Base-by-base conservation (phyloP, 495 filamentous ascomycete genomes). In the Penicillium riverlandense region DNA sequence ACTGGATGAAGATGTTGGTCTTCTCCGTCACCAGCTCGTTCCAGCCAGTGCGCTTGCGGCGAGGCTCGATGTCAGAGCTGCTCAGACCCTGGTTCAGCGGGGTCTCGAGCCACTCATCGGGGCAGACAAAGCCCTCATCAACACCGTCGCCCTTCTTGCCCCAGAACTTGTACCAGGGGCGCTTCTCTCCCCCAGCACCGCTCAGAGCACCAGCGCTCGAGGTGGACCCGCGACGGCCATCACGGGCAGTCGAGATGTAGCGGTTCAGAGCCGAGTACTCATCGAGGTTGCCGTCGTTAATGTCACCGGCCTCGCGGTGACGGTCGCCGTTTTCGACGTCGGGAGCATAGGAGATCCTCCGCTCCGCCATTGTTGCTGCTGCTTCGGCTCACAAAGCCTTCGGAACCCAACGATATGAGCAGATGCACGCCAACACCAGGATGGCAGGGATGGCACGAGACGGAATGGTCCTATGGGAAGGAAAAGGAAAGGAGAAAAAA, bases 11-110 rank as follows among this genome's bases (percentile, higher is more conserved):
- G 70, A 85, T 67, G 65, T 86, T 87, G 60, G 80, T 79, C 73
- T 88, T 87, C 69, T 88, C 84, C 29, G 83, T 78, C 36, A 67
- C 71, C 56, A 90, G 64, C 60, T 90, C 85, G 65, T 90, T 90
- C 65, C 68, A 88, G 39, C 85, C 85, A 49, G 70, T 75, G 49
- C 74, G 75, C 62, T 76, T 82, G 45, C 85, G 78, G 50, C 85
- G 79, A 37, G 61, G 54, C 48, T 86, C 84, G 45, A 87, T 76
- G 41, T 85, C 77, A 31, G 42, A 43, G 48, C 55, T 61, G 35
- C 60, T 68, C 37, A 90, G 60, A 69, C 86, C 86, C 35, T 71
- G 48, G 49, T 71, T 72, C 53, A 87, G 78, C 45, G 88, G 82
- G 47, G 84, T 84, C 31, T 83, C 70, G 43, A 88, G 68, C 85